A percentile compares a stretch with the other conserved stretches of the same genome.
phyloP scores from a whole-genome alignment of 202 grass and related monocot species.

The Bolboschoenoplectus hybrid region DNA sequence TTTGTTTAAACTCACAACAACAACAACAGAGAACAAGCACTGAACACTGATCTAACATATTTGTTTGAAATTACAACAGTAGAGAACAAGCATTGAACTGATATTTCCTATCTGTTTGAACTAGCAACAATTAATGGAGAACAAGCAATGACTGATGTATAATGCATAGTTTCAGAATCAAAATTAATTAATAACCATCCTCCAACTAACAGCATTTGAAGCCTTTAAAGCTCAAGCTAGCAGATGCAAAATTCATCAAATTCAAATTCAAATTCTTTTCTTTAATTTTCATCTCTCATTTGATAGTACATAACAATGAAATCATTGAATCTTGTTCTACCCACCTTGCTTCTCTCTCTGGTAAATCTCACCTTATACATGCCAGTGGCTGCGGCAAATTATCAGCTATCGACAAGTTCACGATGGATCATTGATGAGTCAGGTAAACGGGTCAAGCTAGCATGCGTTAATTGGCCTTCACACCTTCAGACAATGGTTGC shows the following conservation, averaged over 20 bases:
- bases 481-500: conserved; percentile 64
- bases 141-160: background rate
- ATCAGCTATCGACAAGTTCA: conserved; percentile 53
- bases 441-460: conserved; percentile 65
- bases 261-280: background rate
- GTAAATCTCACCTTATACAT: conserved; percentile 13
- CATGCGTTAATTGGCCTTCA: conserved; percentile 81
- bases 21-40: background rate
- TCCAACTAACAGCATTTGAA: conserved; percentile 20
- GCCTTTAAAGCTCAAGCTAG: background rate
- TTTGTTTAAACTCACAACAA: background rate
- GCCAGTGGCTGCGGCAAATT: background rate
- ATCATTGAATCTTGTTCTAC: conserved; percentile 7
- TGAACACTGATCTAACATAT: background rate
- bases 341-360: conserved; percentile 22
- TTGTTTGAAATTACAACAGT: background rate
- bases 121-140: background rate
- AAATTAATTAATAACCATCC: background rate
- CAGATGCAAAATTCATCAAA: background rate
- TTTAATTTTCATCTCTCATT: background rate
- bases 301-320: conserved; percentile 15
- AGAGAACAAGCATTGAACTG: background rate
- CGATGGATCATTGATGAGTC: conserved; percentile 64
- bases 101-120: background rate
- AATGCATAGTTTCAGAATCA: background rate